Percentiles rank a stretch among this genome's conserved stretches.
phyloP scores from a whole-genome alignment of 352 stramenopile genomes.

The Globisporangium spinosum region DNA sequence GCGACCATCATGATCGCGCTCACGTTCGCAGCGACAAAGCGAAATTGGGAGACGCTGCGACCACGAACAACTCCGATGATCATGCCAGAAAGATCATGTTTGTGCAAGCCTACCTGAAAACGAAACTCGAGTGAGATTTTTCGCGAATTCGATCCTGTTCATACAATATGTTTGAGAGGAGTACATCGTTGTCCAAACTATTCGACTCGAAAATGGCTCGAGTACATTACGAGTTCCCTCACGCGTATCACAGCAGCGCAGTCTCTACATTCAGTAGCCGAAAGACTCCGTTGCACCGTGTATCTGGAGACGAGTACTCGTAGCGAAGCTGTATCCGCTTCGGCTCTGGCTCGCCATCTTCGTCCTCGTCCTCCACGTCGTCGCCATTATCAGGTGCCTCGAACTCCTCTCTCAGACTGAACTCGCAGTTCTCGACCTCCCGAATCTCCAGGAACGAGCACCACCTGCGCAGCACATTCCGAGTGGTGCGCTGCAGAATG shows the following conservation, averaged over 20 bases:
- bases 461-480: neutral
- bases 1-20: too few relatives aligned
- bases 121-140: too few relatives aligned
- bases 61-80: too few relatives aligned
- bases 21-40: too few relatives aligned
- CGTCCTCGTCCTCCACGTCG: neutral
- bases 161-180: too few relatives aligned
- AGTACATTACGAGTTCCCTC: neutral
- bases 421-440: neutral
- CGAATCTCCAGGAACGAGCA: constrained; percentile 5
- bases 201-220: too few relatives aligned
- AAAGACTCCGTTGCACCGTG: neutral
- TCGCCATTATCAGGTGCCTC: neutral
- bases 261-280: neutral
- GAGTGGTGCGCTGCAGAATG: constrained; percentile 5
- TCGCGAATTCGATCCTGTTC: too few relatives aligned
- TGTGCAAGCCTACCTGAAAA: too few relatives aligned
- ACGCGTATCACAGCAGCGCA: neutral
- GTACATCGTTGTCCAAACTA: too few relatives aligned
- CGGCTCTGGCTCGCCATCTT: neutral
- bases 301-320: neutral
- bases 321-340: constrained; percentile 5
- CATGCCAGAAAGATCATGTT: too few relatives aligned
- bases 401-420: neutral
- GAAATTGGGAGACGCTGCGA: too few relatives aligned